These are phyloP conservation scores for Alectoria sarmentosa DNA, from an alignment of 495 filamentous ascomycete genomes.

Conservation along the genomic window DNA sequence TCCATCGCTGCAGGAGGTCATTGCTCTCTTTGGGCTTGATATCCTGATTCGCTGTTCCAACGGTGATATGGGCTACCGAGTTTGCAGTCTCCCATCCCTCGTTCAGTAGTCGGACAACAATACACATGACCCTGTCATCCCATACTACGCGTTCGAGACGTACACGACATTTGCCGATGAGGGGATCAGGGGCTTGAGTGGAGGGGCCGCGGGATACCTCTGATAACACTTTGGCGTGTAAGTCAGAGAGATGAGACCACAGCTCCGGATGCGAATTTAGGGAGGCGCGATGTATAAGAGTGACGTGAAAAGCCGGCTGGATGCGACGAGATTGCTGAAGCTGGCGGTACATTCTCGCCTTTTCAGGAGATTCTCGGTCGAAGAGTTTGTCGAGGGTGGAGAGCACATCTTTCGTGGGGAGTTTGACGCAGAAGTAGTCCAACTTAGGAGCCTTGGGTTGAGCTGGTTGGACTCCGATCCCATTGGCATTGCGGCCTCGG, in stretches of 20 bases:
- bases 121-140: slow-evolving; percentile 78
- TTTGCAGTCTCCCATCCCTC: slow-evolving; percentile 65
- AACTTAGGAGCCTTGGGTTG: slow-evolving; percentile 46
- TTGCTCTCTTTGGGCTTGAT: slow-evolving; percentile 96
- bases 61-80: slow-evolving; percentile 74
- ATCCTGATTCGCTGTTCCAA: slow-evolving; percentile 63
- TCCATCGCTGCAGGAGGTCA: slow-evolving; percentile 66
- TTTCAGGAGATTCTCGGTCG: slow-evolving; percentile 35
- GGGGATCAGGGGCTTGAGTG: slow-evolving; percentile 27
- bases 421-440: slow-evolving; percentile 74
- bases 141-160: slow-evolving; percentile 66
- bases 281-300: slow-evolving; percentile 73
- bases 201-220: slow-evolving; percentile 28
- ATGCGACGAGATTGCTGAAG: slow-evolving; percentile 66
- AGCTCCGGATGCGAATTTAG: slow-evolving; percentile 51
- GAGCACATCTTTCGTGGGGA: slow-evolving; percentile 52
- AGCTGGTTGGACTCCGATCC: slow-evolving; percentile 22
- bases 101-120: slow-evolving; percentile 64
- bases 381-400: slow-evolving; percentile 64
- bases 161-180: slow-evolving; percentile 46
- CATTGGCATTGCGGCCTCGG: slow-evolving; percentile 27
- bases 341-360: slow-evolving; percentile 62
- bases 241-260: slow-evolving; percentile 51
- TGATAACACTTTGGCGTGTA: slow-evolving; percentile 32
- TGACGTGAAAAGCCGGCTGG: slow-evolving; percentile 86